Percentiles rank a stretch among this genome's conserved stretches.
Evolutionary conservation across 176 grass and related monocot genomes (phyloP).

Genomic region (Lolium multiflorum): DNA sequence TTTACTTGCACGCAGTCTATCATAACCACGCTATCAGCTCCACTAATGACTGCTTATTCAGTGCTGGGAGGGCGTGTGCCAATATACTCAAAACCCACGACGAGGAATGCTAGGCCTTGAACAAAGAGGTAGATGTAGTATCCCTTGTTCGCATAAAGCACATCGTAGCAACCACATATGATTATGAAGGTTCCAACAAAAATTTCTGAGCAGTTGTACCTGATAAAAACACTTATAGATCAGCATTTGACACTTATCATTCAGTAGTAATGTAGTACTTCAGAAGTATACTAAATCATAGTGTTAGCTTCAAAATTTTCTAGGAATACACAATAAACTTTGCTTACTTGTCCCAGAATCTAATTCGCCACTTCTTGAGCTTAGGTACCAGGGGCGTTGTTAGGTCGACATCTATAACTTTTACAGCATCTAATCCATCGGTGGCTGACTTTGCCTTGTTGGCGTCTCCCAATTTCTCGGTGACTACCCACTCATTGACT

Average conservation of each 20-base stretch:
- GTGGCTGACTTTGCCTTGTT: slow-evolving; percentile 71
- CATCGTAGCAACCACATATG: slow-evolving; percentile 72
- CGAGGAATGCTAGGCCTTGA: slow-evolving; percentile 75
- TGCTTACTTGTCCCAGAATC: slow-evolving; percentile 65
- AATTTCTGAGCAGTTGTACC: slow-evolving; percentile 76
- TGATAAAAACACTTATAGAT: slow-evolving; percentile 38
- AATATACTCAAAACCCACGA: slow-evolving; percentile 75
- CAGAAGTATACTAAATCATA: background rate
- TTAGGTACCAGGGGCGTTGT: slow-evolving; percentile 50
- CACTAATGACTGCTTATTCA: slow-evolving; percentile 36
- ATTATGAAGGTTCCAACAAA: slow-evolving; percentile 66
- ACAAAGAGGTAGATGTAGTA: slow-evolving; percentile 83
- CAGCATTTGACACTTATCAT: background rate
- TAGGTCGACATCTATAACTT: slow-evolving; percentile 54
- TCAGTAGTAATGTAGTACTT: background rate
- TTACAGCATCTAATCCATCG: slow-evolving; percentile 48
- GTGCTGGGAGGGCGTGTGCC: slow-evolving; percentile 58
- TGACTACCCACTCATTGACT: slow-evolving; percentile 98
- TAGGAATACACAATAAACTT: slow-evolving; percentile 13
- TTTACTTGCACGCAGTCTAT: slow-evolving; percentile 2
- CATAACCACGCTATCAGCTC: background rate
- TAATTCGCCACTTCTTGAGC: slow-evolving; percentile 50
- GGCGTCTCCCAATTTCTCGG: slow-evolving; percentile 77
- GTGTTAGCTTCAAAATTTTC: background rate
- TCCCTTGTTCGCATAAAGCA: slow-evolving; percentile 64